Base-by-base conservation (phyloP, 169 alveolate genomes). In the Besnoitia besnoiti region DNA sequence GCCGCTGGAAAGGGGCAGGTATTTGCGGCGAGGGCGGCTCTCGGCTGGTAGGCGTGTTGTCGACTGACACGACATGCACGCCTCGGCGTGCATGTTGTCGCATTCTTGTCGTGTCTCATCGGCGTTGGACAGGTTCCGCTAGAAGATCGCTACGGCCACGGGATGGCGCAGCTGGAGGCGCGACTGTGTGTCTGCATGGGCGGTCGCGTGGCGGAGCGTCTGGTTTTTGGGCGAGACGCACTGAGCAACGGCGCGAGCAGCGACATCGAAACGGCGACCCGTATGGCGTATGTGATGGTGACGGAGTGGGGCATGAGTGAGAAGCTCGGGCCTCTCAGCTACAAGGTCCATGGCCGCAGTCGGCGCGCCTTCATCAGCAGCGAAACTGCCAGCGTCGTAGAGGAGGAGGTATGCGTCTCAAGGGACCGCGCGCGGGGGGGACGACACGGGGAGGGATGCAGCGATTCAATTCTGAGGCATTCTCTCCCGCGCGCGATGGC, bases 111-210 rank as follows among this genome's bases (percentile, higher is more conserved):
- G 30, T 37, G 16, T n/a, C n/a, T 42, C 44, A 0, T 73, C 46
- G 42, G n/a, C 46, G 42, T 40, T 61, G 51, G 37, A 51, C 93
- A 75, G 93, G 94, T 96, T 39, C 97, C 98, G 42, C 95, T 95
- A 44, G 98, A 95, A 80, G 99, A 97, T 82, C 95, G 98, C 42
- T 94, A 95, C 90, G 97, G 98, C 82, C 94, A 97, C 77, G 97
- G 96, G 55, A 95, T 94, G 62, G 97, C 97, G 55, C 97, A 97
- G 94, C 96, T 98, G 95, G 95, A 97, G 79, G 99, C 99, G 75
- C 94, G 97, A 55, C 95, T 98, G 77, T 99, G 99, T 67, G 99
- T 98, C 0, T 98, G 99, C 62, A 97, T 98, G 99, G 99, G 99
- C 30, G 99, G 99, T 21, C 95, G 99, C 80, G 98, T 98, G 14